Evolutionary conservation across 2,329 filamentous ascomycete genomes (phyloP).

Genomic region (Phymatotrichopsis omnivora): DNA sequence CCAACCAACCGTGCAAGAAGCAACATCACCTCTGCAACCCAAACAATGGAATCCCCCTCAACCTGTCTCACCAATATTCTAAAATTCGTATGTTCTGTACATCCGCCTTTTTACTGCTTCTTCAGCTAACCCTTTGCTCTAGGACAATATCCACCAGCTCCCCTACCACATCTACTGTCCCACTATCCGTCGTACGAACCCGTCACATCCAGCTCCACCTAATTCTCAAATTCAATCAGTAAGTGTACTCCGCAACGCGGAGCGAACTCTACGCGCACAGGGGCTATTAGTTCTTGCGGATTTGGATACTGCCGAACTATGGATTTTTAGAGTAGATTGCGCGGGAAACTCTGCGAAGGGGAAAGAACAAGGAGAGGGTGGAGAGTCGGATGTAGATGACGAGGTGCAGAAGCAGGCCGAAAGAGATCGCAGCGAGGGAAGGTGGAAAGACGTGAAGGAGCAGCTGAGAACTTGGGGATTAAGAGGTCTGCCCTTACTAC

Average conservation of each 20-base stretch:
- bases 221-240: background rate
- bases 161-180: background rate
- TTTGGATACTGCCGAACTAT: constrained; percentile 18
- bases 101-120: background rate
- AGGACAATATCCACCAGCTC: background rate
- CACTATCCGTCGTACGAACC: background rate
- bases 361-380: constrained; percentile 4
- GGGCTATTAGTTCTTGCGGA: constrained; percentile 23
- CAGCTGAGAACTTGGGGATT: constrained; percentile 22
- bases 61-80: constrained; percentile 26
- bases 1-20: too few relatives aligned
- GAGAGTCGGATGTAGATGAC: constrained; percentile 19
- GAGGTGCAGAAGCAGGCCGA: constrained; percentile 21
- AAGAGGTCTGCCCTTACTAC: constrained; percentile 12
- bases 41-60: constrained; percentile 26
- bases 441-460: constrained; percentile 22
- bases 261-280: constrained; percentile 21
- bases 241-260: constrained; percentile 19
- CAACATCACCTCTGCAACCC: too few relatives aligned
- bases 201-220: background rate
- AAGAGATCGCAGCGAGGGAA: constrained; percentile 23
- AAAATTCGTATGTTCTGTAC: constrained; percentile 24
- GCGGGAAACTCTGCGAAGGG: background rate
- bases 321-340: constrained; percentile 24
- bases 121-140: background rate